Evolutionary conservation across 225 moss, liverwort and hornwort genomes (phyloP), one percentile per base, ranked within the genome.

Genomic region (Lunularia cruciata): DNA sequence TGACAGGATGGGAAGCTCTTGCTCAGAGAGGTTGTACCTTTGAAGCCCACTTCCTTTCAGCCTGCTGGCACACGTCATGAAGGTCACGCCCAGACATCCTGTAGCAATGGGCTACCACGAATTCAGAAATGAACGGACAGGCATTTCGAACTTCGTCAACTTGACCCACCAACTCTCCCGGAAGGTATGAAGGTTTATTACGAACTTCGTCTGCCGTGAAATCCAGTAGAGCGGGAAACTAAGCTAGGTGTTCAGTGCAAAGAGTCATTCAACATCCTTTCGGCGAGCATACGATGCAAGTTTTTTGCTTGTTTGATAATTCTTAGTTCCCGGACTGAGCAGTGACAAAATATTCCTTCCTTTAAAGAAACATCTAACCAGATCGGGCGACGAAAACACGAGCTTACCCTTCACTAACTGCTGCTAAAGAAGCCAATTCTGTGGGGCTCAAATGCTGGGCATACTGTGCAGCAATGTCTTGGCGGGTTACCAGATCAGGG

Each of bases 41-140:
- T 15, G 91, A 91, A 51, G 91, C 89, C 91, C 91, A 91, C 16
- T 86, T 85, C 49, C 91, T 79, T 80, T 91, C 91, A 31, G 91
- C 89, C 51, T 91, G 91, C 63, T 89, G 91, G 61, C 91, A 91
- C 36, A 87, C 77, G 69, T 89, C 91, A 58, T 89, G 89, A 47
- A 91, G 83, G 62, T 91, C 91, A 40, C 91, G 91, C 32, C 91
- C 91, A 51, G 91, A 91, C 91, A 91, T 85, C 68, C 89, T 87
- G 82, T 8, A 61, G 13, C 38, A 3, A 35, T 35, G n/a, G n/a
- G n/a, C n/a, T 32, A 35, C 58, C 34, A 20, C 57, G 58, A 6
- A 10, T 8, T 5, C n/a, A 36, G 36, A 57, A 35, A n/a, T n/a
- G n/a, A n/a, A n/a, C n/a, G n/a, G n/a, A n/a, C n/a, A n/a, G n/a